Evolutionary conservation across 2,329 filamentous ascomycete genomes (phyloP).

Genomic region (Colletotrichum cereale): DNA sequence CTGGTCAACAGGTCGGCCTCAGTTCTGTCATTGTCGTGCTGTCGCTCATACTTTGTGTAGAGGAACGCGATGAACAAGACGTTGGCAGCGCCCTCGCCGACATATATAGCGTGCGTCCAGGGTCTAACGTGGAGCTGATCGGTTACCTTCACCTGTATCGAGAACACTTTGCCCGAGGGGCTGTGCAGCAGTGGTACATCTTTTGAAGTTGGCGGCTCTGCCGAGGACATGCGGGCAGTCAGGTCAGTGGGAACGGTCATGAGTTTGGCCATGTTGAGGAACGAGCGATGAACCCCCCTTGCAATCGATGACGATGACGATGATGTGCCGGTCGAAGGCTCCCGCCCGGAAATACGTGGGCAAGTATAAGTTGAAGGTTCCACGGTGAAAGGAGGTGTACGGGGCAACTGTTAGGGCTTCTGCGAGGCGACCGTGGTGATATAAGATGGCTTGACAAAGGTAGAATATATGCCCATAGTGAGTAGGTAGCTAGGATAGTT

Average conservation of each 20-base stretch:
- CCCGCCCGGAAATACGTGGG: neutral
- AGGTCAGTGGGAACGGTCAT: slow-evolving; percentile 6
- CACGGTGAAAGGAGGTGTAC: neutral
- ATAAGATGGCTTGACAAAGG: slow-evolving; percentile 11
- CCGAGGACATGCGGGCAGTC: neutral
- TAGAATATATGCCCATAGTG: slow-evolving; percentile 17
- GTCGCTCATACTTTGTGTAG: neutral
- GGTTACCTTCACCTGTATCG: neutral
- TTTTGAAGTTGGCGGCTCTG: slow-evolving; percentile 1
- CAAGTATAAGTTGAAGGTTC: neutral
- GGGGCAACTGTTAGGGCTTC: neutral
- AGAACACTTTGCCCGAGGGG: slow-evolving; percentile 14
- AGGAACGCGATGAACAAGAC: slow-evolving; percentile 69
- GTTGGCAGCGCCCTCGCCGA: slow-evolving; percentile 82
- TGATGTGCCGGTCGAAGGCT: neutral
- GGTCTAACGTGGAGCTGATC: slow-evolving; percentile 40
- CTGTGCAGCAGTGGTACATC: slow-evolving; percentile 12
- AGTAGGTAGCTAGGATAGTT: neutral
- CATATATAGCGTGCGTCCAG: slow-evolving; percentile 49
- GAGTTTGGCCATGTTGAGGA: slow-evolving; percentile 6
- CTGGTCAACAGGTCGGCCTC: slow-evolving; percentile 18
- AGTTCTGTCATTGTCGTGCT: neutral
- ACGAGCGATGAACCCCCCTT: neutral
- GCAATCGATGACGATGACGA: neutral
- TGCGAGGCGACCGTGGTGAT: slow-evolving; percentile 7